Conservation (phyloP, 2,329 filamentous ascomycete species). For the Trichoderma koningiopsis region DNA sequence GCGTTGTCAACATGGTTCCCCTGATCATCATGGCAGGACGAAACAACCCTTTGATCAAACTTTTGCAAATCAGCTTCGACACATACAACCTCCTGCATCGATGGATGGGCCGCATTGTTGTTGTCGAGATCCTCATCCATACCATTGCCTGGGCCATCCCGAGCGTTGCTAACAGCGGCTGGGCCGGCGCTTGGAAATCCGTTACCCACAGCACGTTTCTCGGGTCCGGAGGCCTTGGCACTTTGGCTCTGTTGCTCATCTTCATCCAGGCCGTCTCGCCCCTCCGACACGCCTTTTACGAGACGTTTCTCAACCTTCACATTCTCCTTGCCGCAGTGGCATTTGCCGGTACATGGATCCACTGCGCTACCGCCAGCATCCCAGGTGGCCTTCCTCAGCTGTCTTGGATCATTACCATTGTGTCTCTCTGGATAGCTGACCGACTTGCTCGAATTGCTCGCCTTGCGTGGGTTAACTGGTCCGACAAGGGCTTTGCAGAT, state of each 20-base stretch:
- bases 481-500: constrained; percentile 59
- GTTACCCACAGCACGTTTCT: constrained; percentile 65
- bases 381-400: constrained; percentile 69
- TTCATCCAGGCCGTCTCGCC: constrained; percentile 73
- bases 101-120: constrained; percentile 77
- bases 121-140: constrained; percentile 69
- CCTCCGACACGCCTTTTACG: constrained; percentile 91
- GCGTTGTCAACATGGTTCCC: constrained; percentile 88
- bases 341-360: constrained; percentile 75
- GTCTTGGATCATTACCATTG: constrained; percentile 71
- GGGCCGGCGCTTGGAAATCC: constrained; percentile 56
- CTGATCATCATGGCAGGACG: constrained; percentile 85
- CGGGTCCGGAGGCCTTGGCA: constrained; percentile 63
- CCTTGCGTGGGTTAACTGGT: constrained; percentile 68
- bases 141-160: constrained; percentile 74
- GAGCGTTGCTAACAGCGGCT: constrained; percentile 65
- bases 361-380: constrained; percentile 68
- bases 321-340: constrained; percentile 71
- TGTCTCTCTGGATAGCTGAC: constrained; percentile 78
- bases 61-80: constrained; percentile 89
- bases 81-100: constrained; percentile 79
- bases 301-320: constrained; percentile 89
- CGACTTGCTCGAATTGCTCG: constrained; percentile 64
- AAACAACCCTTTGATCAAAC: constrained; percentile 85
- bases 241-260: constrained; percentile 64